Base-by-base conservation (phyloP, 257 asterid genomes). In the Solanum chiquidenum region DNA sequence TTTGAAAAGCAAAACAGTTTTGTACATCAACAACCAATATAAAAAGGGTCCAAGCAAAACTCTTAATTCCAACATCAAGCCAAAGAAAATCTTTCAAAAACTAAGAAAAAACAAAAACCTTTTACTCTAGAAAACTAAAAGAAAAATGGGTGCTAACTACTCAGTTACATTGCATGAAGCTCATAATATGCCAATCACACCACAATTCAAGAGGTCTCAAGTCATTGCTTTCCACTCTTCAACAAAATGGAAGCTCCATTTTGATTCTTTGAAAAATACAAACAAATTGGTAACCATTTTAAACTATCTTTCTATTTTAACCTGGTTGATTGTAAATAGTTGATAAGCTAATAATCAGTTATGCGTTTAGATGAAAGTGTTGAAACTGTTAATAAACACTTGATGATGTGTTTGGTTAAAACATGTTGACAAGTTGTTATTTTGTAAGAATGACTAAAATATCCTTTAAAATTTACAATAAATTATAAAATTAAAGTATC, bases 231-330 rank as follows among this genome's bases (percentile, higher is more conserved):
- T 90, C 85, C 94, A 90, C 80, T 92, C 95, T 76, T 89, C 94
- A 83, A 72, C 91, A 6, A 91, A 90, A 83, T 93, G 96, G 96
- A 92, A 86, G 87, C 84, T 80, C 87, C 91, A 93, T 91, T 91
- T 92, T 85, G 91, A 90, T 85, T 90, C 92, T 71, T 92, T 91
- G 13, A 93, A 90, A 85, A 86, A 74, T 60, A 73, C 90, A 52
- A 64, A 86, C 76, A 92, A 91, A 85, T 86, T 93, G 91, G 93
- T 93, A 42, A 86, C 10, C 7, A 2, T 44, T 72, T 69, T 4
- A 60, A n/a, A 60, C 66, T 58, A 58, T 58, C 66, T 18, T 20
- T 58, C 11, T 58, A 58, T 20, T 58, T 20, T 58, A 20, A 55
- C 1, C 9, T 55, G 9, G 4, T 18, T 18, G 64, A 55, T 55